A percentile compares a stretch with the other conserved stretches of the same genome.
Conservation (phyloP, 352 stramenopile species). For the Halophytophthora polymorphica region DNA sequence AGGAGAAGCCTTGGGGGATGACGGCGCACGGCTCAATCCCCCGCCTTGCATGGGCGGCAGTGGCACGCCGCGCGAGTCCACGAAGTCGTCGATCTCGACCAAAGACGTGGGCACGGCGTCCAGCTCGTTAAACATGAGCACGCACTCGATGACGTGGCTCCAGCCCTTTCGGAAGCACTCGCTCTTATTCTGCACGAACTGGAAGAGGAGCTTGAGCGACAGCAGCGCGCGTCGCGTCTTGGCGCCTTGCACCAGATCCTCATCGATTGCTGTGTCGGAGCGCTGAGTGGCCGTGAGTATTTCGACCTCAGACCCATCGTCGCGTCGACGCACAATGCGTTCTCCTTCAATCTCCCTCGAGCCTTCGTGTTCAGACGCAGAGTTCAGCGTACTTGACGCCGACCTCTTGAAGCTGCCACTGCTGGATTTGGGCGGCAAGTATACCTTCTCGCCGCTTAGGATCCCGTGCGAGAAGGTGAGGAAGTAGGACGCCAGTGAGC, state of each 20-base stretch:
- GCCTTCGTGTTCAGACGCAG: slow-evolving; percentile 8
- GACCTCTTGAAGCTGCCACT: slow-evolving; percentile 18
- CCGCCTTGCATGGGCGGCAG: slow-evolving; percentile 69
- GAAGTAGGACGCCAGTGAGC: slow-evolving; percentile 76
- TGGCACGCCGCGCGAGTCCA: slow-evolving; percentile 77
- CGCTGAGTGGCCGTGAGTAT: slow-evolving; percentile 21
- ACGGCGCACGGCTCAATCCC: slow-evolving; percentile 13
- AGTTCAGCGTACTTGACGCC: slow-evolving; percentile 8
- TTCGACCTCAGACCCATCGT: slow-evolving; percentile 44
- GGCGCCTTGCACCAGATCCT: slow-evolving; percentile 60
- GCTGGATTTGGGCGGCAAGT: slow-evolving; percentile 48
- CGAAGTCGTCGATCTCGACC: slow-evolving; percentile 89
- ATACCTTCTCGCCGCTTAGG: slow-evolving; percentile 82
- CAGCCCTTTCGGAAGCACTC: slow-evolving; percentile 80
- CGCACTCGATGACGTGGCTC: slow-evolving; percentile 78
- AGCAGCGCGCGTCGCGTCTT: slow-evolving; percentile 76
- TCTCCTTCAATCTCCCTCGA: slow-evolving; percentile 24
- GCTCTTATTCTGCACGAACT: slow-evolving; percentile 80
- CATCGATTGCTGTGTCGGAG: slow-evolving; percentile 21
- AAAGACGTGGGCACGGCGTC: slow-evolving; percentile 80
- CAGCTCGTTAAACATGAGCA: slow-evolving; percentile 88
- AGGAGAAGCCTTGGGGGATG: slow-evolving; percentile 31
- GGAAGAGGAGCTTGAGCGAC: slow-evolving; percentile 78
- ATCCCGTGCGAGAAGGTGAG: slow-evolving; percentile 83
- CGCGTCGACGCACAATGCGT: slow-evolving; percentile 23